Conservation (phyloP, 352 stramenopile species). For the Pythium utonaiense region DNA sequence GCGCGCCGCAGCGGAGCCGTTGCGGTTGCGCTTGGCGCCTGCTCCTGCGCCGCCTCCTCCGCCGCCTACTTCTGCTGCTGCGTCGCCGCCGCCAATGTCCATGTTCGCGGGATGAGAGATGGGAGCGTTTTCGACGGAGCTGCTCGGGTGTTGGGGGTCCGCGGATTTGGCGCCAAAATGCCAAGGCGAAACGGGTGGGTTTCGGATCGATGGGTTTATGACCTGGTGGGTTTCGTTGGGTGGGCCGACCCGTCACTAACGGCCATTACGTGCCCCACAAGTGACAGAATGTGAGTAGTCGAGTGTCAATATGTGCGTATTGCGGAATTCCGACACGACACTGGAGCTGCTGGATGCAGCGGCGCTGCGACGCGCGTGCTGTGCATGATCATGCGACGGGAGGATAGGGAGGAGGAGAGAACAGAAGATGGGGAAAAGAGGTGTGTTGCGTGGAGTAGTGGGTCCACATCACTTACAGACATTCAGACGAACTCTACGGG, state of each 20-base stretch:
- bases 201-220: neutral
- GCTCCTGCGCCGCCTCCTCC: neutral
- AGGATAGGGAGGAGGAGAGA: neutral
- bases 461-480: conserved; percentile 18
- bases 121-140: no score
- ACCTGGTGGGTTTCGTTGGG: conserved; percentile 6
- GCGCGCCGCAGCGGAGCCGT: conserved; percentile 17
- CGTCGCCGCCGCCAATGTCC: conserved; percentile 14
- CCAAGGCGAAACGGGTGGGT: conserved; percentile 4
- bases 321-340: no score
- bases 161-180: conserved; percentile 22
- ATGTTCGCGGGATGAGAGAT: no score
- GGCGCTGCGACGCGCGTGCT: no score
- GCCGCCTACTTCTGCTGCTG: no score
- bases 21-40: conserved; percentile 39
- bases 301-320: neutral
- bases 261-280: neutral
- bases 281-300: conserved; percentile 4
- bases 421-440: neutral
- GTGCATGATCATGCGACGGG: no score
- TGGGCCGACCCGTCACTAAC: neutral
- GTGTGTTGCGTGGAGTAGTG: neutral
- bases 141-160: neutral
- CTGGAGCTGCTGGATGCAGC: no score
- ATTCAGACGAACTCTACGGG: conserved; percentile 21